These are phyloP conservation scores for Mallotus japonicus DNA, from an alignment of 441 rosid genomes.

Conservation along the genomic window DNA sequence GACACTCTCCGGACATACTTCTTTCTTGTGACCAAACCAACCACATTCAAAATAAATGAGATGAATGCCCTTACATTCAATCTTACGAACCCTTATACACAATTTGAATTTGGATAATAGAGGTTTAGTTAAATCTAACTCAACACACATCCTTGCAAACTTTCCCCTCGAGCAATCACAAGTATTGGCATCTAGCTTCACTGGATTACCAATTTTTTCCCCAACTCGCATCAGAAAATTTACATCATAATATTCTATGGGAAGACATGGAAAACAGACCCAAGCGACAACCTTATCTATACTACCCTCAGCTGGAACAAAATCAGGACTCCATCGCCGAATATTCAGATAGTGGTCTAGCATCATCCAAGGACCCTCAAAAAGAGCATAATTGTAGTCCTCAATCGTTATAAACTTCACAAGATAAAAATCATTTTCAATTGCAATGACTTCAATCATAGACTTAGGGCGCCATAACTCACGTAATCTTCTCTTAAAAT, in stretches of 20 bases:
- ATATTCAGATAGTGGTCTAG: neutral
- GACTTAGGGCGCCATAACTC: too few relatives aligned
- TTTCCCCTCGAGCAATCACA: neutral
- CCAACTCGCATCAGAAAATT: neutral
- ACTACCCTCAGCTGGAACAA: neutral
- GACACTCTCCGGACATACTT: neutral
- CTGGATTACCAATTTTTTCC: neutral
- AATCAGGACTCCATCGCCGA: neutral
- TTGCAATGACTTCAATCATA: too few relatives aligned
- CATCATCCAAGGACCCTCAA: neutral
- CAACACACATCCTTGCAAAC: neutral
- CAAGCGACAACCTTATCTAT: neutral
- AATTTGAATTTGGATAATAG: neutral
- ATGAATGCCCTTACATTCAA: neutral
- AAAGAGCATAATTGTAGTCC: neutral
- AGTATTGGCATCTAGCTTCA: neutral
- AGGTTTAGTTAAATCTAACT: neutral
- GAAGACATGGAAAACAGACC: neutral
- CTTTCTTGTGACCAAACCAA: neutral
- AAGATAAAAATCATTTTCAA: too few relatives aligned
- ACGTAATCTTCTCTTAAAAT: too few relatives aligned
- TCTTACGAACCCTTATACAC: neutral
- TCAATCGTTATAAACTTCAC: too few relatives aligned
- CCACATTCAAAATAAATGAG: neutral
- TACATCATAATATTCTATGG: neutral